phyloP scores from a whole-genome alignment of 768 basidiomycete species.

The Gelatoporia subvermispora region DNA sequence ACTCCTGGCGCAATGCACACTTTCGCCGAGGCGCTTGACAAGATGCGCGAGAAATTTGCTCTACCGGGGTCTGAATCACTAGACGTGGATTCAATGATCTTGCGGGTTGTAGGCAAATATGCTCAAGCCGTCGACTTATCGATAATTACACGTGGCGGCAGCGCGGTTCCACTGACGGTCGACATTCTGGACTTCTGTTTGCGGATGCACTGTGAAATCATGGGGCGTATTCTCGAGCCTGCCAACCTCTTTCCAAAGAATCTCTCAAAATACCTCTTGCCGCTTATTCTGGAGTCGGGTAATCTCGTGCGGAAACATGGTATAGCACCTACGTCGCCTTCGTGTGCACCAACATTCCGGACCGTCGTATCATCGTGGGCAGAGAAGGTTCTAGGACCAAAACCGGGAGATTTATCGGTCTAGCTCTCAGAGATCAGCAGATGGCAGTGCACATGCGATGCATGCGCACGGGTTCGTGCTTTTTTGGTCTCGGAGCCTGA shows the following conservation, averaged over 20 bases:
- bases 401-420: constrained; percentile 1
- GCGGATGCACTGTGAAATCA: neutral
- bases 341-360: constrained; percentile 6
- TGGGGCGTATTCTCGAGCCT: neutral
- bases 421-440: neutral
- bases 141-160: too few species aligned
- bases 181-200: constrained; percentile 6
- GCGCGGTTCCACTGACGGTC: neutral
- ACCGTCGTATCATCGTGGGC: constrained; percentile 8
- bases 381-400: constrained; percentile 9
- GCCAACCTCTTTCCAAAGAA: neutral
- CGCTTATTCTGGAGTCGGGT: constrained; percentile 8
- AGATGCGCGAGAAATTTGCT: neutral
- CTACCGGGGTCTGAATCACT: neutral
- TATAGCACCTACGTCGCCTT: neutral
- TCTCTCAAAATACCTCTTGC: constrained; percentile 9
- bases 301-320: constrained; percentile 4
- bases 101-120: neutral
- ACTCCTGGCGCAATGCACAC: neutral
- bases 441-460: constrained; percentile 8
- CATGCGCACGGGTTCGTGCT: neutral
- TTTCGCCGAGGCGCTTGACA: neutral
- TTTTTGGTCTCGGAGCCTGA: constrained; percentile 3
- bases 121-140: neutral
- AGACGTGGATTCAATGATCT: neutral